These are phyloP conservation scores for Stygiomarasmius scandens DNA, from an alignment of 1,284 basidiomycete genomes.

Conservation along the genomic window DNA sequence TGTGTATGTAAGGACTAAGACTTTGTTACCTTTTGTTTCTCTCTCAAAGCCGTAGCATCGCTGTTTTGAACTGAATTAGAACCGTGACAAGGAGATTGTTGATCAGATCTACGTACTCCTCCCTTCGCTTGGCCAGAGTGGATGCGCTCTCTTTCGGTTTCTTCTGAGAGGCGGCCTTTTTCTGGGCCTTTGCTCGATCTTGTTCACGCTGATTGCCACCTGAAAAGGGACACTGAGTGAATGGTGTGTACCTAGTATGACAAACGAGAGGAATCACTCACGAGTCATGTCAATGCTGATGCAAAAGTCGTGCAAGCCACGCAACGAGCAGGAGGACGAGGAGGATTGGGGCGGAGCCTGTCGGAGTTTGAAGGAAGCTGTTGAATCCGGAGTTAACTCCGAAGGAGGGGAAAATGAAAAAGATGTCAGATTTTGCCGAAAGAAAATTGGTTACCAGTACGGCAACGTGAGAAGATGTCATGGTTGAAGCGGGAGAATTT, in stretches of 20 bases:
- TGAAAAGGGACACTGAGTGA: slow-evolving; percentile 29
- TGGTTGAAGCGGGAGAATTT: neutral
- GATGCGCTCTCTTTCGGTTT: slow-evolving; percentile 72
- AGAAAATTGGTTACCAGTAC: neutral
- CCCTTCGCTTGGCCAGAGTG: slow-evolving; percentile 67
- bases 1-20: slow-evolving; percentile 17
- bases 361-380: neutral
- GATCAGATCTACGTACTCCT: slow-evolving; percentile 56
- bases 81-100: neutral
- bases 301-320: neutral
- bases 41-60: slow-evolving; percentile 71
- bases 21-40: slow-evolving; percentile 70
- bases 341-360: neutral
- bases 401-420: neutral
- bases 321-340: neutral
- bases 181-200: slow-evolving; percentile 73
- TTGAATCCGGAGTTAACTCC: neutral
- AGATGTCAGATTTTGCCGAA: no score
- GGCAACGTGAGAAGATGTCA: neutral
- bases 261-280: slow-evolving; percentile 7
- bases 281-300: slow-evolving; percentile 13
- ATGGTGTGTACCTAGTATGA: neutral
- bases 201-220: slow-evolving; percentile 81
- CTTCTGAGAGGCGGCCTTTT: slow-evolving; percentile 62
- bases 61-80: slow-evolving; percentile 37